A percentile compares a stretch with the other conserved stretches of the same genome.
phyloP scores from a whole-genome alignment of 306 rosid genomes.

The Calophaca sinica region DNA sequence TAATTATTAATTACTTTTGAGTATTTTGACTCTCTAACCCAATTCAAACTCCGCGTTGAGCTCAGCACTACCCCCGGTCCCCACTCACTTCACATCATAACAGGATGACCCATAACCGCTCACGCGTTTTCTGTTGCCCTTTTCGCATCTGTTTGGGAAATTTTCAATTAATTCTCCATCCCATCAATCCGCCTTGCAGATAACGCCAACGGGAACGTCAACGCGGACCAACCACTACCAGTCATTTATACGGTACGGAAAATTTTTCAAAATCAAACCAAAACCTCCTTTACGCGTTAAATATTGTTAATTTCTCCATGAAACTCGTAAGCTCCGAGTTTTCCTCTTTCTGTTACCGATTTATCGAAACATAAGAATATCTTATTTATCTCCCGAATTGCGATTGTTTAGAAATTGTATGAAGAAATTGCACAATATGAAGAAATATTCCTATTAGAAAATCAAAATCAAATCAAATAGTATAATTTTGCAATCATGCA shows the following conservation, averaged over 20 bases:
- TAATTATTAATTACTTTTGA: too few relatives aligned
- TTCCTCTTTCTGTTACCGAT: background rate
- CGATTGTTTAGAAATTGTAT: background rate
- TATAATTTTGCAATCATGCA: background rate
- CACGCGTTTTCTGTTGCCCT: slow-evolving; percentile 48
- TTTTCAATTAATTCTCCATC: background rate
- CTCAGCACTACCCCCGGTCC: slow-evolving; percentile 16
- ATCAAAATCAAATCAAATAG: background rate
- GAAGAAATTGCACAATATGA: background rate
- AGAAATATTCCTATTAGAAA: too few relatives aligned
- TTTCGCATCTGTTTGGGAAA: background rate
- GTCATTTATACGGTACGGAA: background rate
- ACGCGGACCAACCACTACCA: background rate
- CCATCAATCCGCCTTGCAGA: background rate
- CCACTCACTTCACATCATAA: slow-evolving; percentile 45
- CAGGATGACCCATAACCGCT: slow-evolving; percentile 5
- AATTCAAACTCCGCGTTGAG: slow-evolving; percentile 51
- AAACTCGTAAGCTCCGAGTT: background rate
- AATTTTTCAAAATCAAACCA: background rate
- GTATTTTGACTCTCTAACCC: background rate
- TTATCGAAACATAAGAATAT: background rate
- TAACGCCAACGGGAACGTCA: background rate
- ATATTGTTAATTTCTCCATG: background rate
- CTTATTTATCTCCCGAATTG: too few relatives aligned
- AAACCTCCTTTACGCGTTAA: background rate